Percentiles rank a stretch among this genome's conserved stretches.
Evolutionary conservation across 1,284 basidiomycete genomes (phyloP).

Genomic region (Takashimella koratensis): DNA sequence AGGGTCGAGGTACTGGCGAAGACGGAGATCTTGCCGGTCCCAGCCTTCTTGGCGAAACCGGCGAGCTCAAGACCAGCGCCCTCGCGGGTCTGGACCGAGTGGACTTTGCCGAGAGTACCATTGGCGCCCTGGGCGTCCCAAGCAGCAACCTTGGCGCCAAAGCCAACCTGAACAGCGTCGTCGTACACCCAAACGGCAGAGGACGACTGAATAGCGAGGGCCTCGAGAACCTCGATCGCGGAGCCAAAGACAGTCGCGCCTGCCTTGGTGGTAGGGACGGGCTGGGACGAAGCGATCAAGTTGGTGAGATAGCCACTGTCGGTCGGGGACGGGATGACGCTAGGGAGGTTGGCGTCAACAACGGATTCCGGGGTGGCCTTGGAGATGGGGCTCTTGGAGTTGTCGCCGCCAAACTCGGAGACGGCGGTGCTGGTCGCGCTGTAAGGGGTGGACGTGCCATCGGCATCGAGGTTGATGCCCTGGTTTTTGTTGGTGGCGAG

Average conservation of each 20-base stretch:
- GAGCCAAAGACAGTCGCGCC: slow-evolving; percentile 41
- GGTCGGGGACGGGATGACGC: slow-evolving; percentile 15
- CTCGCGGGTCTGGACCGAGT: slow-evolving; percentile 75
- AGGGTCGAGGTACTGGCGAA: slow-evolving; percentile 53
- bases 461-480: slow-evolving; percentile 16
- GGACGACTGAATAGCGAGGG: slow-evolving; percentile 40
- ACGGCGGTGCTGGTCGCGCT: slow-evolving; percentile 39
- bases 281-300: slow-evolving; percentile 30
- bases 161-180: slow-evolving; percentile 44
- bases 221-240: slow-evolving; percentile 43
- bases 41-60: slow-evolving; percentile 59
- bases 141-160: slow-evolving; percentile 27
- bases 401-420: slow-evolving; percentile 32
- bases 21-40: slow-evolving; percentile 37
- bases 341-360: slow-evolving; percentile 23
- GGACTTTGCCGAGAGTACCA: slow-evolving; percentile 51
- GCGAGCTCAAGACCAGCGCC: slow-evolving; percentile 80
- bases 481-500: neutral
- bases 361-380: slow-evolving; percentile 22
- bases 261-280: slow-evolving; percentile 32
- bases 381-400: slow-evolving; percentile 12
- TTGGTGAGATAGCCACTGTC: slow-evolving; percentile 33
- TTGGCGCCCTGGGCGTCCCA: slow-evolving; percentile 22
- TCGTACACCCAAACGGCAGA: slow-evolving; percentile 47
- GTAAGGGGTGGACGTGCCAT: slow-evolving; percentile 37